Evolutionary conservation across 2,329 filamentous ascomycete species (phyloP), one percentile per base, ranked within the genome.

Genomic region (Scolecobasidium constrictum): DNA sequence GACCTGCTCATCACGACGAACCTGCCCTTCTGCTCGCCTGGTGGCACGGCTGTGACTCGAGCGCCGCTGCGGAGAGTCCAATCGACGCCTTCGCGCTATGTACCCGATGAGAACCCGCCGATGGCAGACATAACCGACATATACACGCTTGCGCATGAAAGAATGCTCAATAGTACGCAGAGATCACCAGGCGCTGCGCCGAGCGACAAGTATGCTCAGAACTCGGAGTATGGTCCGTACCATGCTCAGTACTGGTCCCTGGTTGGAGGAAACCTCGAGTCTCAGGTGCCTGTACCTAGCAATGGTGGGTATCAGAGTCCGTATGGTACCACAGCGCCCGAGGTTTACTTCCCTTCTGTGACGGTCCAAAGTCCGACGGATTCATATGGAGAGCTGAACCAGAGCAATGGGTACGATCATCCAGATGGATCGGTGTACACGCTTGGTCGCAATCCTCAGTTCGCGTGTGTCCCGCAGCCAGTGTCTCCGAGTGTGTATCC

Each of bases 171-270:
- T 17, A 31, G 26, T n/a, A 28, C 33, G 5, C 35, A 19, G 21
- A n/a, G 35, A 11, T 15, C 42, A 20, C 42, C 35, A 13, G 38
- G 34, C 4, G 31, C 42, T 15, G 15, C 35, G 12, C n/a, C n/a
- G n/a, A 18, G 17, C 11, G 16, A 11, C 34, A 44, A 44, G 28
- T 45, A 35, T 20, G 36, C 39, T 42, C n/a, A 21, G 20, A 37
- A 35, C 19, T 26, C 31, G 23, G 36, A 5, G 7, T 41, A 35
- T 26, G 43, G 43, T 5, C 43, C 43, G n/a, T 45, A 45, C 38
- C 38, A 45, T 17, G 37, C 36, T 17, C 43, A 42, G 31, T 45
- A 45, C 43, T 45, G 43, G 43, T 45, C 43, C 19, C 26, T 45
- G 7, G 28, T 45, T 5, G 23, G 23, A 20, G 28, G 13, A 36